Percentiles rank a stretch among this genome's conserved stretches.
Evolutionary conservation across 1,284 basidiomycete genomes (phyloP).

Genomic region (Cryptococcus floricola): DNA sequence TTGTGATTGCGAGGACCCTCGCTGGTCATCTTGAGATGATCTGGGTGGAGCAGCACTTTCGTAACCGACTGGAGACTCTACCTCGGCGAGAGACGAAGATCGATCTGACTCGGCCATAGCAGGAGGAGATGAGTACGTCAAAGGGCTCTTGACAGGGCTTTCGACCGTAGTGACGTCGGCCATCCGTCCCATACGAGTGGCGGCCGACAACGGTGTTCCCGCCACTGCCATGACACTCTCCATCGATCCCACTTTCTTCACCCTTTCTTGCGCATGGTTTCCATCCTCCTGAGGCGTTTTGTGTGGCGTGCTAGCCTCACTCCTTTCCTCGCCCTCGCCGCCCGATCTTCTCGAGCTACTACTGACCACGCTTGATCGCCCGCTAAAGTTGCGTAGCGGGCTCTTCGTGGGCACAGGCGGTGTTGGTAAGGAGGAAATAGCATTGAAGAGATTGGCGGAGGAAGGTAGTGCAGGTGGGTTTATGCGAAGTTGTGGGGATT

Average conservation of each 20-base stretch:
- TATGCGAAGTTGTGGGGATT: constrained; percentile 29
- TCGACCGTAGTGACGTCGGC: not conserved
- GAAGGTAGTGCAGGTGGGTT: constrained; percentile 17
- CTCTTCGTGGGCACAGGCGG: constrained; percentile 45
- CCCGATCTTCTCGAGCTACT: constrained; percentile 4
- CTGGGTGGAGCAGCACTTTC: constrained; percentile 2
- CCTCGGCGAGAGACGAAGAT: not conserved
- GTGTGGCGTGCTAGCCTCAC: not conserved
- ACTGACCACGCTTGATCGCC: constrained; percentile 7
- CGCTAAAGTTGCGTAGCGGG: constrained; percentile 32
- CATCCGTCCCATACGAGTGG: not conserved
- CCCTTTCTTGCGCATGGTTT: not conserved
- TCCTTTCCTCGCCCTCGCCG: not conserved
- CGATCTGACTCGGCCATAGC: not conserved
- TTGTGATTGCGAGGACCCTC: not conserved
- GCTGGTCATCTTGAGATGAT: constrained; percentile 1
- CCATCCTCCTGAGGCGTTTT: not conserved
- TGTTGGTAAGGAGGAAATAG: constrained; percentile 16
- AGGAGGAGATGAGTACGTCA: not conserved
- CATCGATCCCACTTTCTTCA: constrained; percentile 2
- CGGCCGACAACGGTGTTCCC: constrained; percentile 12
- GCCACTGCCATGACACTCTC: constrained; percentile 13
- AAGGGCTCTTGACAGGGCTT: not conserved
- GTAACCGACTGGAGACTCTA: not conserved
- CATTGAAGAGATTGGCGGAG: not conserved